These are phyloP conservation scores for Somion occarium DNA, from an alignment of 1,284 basidiomycete genomes.

Conservation along the genomic window DNA sequence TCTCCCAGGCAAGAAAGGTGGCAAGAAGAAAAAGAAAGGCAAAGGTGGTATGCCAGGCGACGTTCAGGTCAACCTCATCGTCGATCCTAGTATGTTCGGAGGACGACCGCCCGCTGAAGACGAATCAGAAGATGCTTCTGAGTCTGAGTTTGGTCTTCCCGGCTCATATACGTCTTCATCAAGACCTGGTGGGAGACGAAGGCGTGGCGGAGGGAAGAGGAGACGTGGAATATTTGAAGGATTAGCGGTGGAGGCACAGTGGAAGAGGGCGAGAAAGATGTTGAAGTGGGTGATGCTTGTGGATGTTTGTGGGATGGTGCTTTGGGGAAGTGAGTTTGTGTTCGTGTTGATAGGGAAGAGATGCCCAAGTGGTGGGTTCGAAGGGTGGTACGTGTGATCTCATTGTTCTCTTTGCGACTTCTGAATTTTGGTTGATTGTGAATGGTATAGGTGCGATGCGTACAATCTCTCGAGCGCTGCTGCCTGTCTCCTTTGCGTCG, in stretches of 20 bases:
- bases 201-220: slow-evolving; percentile 22
- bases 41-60: slow-evolving; percentile 28
- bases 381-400: slow-evolving; percentile 66
- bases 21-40: slow-evolving; percentile 31
- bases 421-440: slow-evolving; percentile 5
- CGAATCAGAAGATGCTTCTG: slow-evolving; percentile 31
- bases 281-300: slow-evolving; percentile 47
- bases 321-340: slow-evolving; percentile 58
- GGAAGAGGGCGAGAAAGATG: slow-evolving; percentile 51
- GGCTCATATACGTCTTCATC: slow-evolving; percentile 20
- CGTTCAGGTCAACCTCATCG: slow-evolving; percentile 68
- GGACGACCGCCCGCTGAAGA: slow-evolving; percentile 23
- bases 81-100: slow-evolving; percentile 57
- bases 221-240: slow-evolving; percentile 53
- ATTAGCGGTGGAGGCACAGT: slow-evolving; percentile 58
- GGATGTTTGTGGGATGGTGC: slow-evolving; percentile 43
- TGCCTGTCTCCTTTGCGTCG: slow-evolving; percentile 49
- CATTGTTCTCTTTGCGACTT: slow-evolving; percentile 5
- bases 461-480: slow-evolving; percentile 63
- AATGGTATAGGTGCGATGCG: slow-evolving; percentile 54
- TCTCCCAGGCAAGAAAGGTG: slow-evolving; percentile 35
- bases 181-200: slow-evolving; percentile 18
- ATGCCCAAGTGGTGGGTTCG: slow-evolving; percentile 55
- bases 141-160: slow-evolving; percentile 22
- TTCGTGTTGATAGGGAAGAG: slow-evolving; percentile 54